A percentile compares a stretch with the other conserved stretches of the same genome.
Conservation (phyloP, 352 stramenopile species). For the Phytophthora capsici region DNA sequence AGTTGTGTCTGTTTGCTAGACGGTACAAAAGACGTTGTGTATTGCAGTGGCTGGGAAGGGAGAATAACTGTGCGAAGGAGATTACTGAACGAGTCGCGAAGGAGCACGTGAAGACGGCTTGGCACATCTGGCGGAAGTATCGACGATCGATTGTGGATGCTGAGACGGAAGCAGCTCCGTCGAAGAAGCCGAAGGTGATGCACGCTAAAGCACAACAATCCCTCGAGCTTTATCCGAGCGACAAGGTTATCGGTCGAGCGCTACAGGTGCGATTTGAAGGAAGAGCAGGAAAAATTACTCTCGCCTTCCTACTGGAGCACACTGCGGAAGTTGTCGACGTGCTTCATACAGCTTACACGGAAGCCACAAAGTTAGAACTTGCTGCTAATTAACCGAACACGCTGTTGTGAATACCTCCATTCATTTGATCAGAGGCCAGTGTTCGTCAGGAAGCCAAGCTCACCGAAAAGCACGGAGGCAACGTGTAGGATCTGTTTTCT, state of each 20-base stretch:
- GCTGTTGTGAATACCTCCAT: not conserved
- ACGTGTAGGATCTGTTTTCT: conserved; percentile 40
- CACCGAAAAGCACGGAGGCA: conserved; percentile 32
- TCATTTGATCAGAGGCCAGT: conserved; percentile 3
- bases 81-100: conserved; percentile 57
- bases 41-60: conserved; percentile 55
- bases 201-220: conserved; percentile 64
- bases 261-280: conserved; percentile 49
- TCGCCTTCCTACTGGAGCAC: conserved; percentile 50
- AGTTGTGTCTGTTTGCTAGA: conserved; percentile 66
- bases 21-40: conserved; percentile 63
- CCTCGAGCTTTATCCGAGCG: conserved; percentile 66
- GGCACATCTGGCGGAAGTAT: conserved; percentile 79
- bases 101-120: conserved; percentile 73
- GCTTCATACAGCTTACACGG: conserved; percentile 50
- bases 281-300: conserved; percentile 38
- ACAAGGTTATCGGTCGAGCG: conserved; percentile 60
- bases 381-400: not conserved
- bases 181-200: conserved; percentile 14
- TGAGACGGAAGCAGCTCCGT: conserved; percentile 14
- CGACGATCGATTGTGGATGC: conserved; percentile 37
- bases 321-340: conserved; percentile 52
- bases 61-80: conserved; percentile 13
- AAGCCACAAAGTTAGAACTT: conserved; percentile 35
- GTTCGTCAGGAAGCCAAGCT: conserved; percentile 31